Evolutionary conservation across 2,329 filamentous ascomycete genomes (phyloP), one percentile per base, ranked within the genome.

Genomic region (Fusarium sp.): DNA sequence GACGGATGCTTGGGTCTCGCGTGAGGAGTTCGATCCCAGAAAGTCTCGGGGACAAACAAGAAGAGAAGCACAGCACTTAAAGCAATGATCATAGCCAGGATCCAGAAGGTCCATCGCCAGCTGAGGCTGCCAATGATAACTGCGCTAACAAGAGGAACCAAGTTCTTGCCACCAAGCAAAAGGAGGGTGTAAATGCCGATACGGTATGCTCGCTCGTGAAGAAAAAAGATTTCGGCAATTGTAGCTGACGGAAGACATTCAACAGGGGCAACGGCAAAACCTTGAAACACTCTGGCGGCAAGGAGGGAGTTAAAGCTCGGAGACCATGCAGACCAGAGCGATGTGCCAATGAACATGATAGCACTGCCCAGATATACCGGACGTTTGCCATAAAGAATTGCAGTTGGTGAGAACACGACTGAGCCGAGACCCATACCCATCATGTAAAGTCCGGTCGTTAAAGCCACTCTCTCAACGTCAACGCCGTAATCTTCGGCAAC

Each of bases 391-490:
- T 84, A 98, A 1, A 98, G 78, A 66, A 98, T 98, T 30, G 95
- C 95, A 0, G 94, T 98, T 0, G 95, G 96, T 0, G 93, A 96
- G 74, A 92, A 91, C 55, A 98, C 77, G 9, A 98, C 90, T 20
- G 90, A 94, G 3, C 95, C 95, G 2, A 98, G 74, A 3, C 94
- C 95, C 41, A 98, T 83, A 0, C 96, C 96, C 87, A 97, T 86
- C 94, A 98, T 98, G 82, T 94, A 98, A 16, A 98, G 82, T 1
- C 94, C 94, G 0, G 94, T 97, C 0, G 95, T 98, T 61, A 97
- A 84, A 4, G 95, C 91, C 6, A 98, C 94, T 54, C 87, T 81
- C 30, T 93, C 87, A 18, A 92, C 88, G 0, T 88, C 84, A 24
- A 97, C 88, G 64, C 86, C 66, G 76, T 92, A 87, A 43, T 86